Evolutionary conservation across 2,329 filamentous ascomycete genomes (phyloP).

Genomic region (Nakataea oryzae): DNA sequence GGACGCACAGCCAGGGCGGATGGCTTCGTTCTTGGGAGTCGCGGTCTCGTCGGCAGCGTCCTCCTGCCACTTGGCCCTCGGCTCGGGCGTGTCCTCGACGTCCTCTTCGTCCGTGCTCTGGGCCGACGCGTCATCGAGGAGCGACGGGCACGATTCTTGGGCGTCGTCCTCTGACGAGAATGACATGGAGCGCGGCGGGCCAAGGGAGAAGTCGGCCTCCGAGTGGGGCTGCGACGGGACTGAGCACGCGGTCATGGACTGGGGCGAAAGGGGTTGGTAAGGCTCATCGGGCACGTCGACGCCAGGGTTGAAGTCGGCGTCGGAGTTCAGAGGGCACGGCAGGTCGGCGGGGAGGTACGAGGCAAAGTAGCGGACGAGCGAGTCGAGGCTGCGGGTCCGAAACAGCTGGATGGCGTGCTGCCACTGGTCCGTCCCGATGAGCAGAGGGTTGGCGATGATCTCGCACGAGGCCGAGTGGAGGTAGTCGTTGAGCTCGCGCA

Average conservation of each 20-base stretch:
- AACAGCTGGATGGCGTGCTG: constrained; percentile 48
- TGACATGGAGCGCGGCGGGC: constrained; percentile 37
- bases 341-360: constrained; percentile 46
- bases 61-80: constrained; percentile 12
- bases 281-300: constrained; percentile 36
- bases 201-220: constrained; percentile 22
- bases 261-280: constrained; percentile 28
- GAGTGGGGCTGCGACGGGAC: constrained; percentile 24
- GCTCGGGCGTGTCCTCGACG: constrained; percentile 31
- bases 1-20: constrained; percentile 4
- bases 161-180: constrained; percentile 41
- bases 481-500: constrained; percentile 42
- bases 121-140: constrained; percentile 29
- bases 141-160: constrained; percentile 13
- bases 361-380: constrained; percentile 48
- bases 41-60: constrained; percentile 7
- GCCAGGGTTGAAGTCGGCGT: constrained; percentile 30
- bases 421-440: constrained; percentile 51
- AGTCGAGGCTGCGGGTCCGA: constrained; percentile 47
- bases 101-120: constrained; percentile 32
- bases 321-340: constrained; percentile 22
- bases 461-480: constrained; percentile 48
- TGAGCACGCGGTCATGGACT: constrained; percentile 38
- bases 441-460: constrained; percentile 48
- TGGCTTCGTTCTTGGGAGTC: constrained; percentile 14